Evolutionary conservation across 305 asterid species (phyloP).

Genomic region (Striga hermonthica): DNA sequence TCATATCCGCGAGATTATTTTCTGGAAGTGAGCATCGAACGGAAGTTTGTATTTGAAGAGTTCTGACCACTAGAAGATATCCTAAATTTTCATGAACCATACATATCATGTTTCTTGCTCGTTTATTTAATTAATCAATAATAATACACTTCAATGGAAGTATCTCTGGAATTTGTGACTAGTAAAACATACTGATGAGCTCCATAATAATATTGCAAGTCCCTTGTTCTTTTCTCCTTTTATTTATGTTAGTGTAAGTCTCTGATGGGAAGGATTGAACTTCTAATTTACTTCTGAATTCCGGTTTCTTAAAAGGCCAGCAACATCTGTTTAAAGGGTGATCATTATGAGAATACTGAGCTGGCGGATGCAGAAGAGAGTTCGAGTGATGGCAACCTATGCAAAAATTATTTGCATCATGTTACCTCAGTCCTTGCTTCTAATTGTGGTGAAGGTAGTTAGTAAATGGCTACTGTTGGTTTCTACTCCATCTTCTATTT

Average conservation of each 20-base stretch:
- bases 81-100: constrained; percentile 12
- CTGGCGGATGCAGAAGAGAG: constrained; percentile 51
- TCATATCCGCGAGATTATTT: background rate
- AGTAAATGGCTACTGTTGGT: constrained; percentile 19
- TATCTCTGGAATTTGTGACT: constrained; percentile 24
- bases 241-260: constrained; percentile 17
- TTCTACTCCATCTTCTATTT: constrained; percentile 23
- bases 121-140: background rate
- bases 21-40: background rate
- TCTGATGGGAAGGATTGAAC: constrained; percentile 24
- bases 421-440: constrained; percentile 59
- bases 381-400: constrained; percentile 47
- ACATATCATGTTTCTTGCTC: constrained; percentile 21
- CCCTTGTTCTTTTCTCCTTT: constrained; percentile 21
- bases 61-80: background rate
- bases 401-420: constrained; percentile 57
- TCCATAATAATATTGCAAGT: constrained; percentile 24
- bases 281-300: constrained; percentile 36
- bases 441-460: constrained; percentile 61
- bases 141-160: constrained; percentile 4
- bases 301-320: constrained; percentile 61
- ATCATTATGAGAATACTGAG: constrained; percentile 44
- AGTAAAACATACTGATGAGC: constrained; percentile 15
- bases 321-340: constrained; percentile 59
- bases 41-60: background rate